Percentiles rank a stretch among this genome's conserved stretches.
Conservation (phyloP, 2,329 filamentous ascomycete genomes). For the Paecilomyces niveus region DNA sequence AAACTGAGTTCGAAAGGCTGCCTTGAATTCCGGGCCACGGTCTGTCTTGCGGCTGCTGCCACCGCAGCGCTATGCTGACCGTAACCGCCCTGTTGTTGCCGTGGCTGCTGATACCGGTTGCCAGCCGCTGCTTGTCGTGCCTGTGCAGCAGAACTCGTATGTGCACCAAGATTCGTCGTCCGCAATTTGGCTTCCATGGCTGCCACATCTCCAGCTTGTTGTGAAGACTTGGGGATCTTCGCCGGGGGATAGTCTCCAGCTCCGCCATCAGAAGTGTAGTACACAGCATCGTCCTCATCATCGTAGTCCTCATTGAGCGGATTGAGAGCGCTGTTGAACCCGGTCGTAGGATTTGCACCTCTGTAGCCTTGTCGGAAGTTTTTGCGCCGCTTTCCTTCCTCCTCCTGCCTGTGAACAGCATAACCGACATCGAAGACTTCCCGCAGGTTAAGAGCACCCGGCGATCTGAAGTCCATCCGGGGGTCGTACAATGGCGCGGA, state of each 20-base stretch:
- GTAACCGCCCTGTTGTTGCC: conserved; percentile 57
- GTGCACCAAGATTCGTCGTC: conserved; percentile 64
- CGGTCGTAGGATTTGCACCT: conserved; percentile 46
- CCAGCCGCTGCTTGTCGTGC: conserved; percentile 46
- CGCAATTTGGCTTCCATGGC: conserved; percentile 82
- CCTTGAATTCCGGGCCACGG: conserved; percentile 65
- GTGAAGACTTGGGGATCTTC: conserved; percentile 59
- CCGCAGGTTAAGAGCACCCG: conserved; percentile 86
- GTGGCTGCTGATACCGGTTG: conserved; percentile 46
- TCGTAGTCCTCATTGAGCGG: conserved; percentile 58
- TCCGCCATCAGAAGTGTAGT: conserved; percentile 36
- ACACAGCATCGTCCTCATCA: conserved; percentile 52
- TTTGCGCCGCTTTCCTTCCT: conserved; percentile 87
- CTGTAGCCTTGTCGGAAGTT: conserved; percentile 67
- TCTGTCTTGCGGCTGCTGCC: conserved; percentile 73
- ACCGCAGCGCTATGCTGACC: conserved; percentile 83
- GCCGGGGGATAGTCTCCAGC: conserved; percentile 43
- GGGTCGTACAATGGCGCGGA: conserved; percentile 50
- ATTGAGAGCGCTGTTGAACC: conserved; percentile 57
- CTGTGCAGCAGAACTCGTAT: conserved; percentile 52
- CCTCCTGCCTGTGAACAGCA: conserved; percentile 91
- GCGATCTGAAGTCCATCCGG: conserved; percentile 87
- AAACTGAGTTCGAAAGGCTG: conserved; percentile 88
- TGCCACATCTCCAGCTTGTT: conserved; percentile 54
- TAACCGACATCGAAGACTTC: conserved; percentile 99